phyloP scores from a whole-genome alignment of 23 red algal species.

The Porphyridium purpureum region DNA sequence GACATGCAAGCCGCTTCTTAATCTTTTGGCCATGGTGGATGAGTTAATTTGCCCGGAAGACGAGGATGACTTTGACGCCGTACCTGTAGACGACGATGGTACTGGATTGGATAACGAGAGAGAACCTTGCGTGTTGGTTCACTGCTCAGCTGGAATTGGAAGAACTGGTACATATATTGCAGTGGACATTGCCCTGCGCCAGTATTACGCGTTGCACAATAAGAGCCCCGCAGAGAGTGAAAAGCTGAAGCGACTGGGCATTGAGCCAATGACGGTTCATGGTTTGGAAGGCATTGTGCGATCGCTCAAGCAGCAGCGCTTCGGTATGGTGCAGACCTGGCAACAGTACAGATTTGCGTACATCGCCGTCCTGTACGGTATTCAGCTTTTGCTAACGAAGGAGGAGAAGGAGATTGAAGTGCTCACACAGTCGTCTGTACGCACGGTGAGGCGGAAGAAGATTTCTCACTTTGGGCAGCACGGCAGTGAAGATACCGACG shows the following conservation, averaged over 20 bases:
- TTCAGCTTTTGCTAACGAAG: too few relatives aligned
- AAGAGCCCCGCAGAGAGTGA: neutral
- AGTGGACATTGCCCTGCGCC: slow-evolving; percentile 46
- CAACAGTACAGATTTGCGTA: slow-evolving; percentile 71
- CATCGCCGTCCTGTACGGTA: slow-evolving; percentile 27
- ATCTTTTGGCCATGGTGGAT: slow-evolving; percentile 15
- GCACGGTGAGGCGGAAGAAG: too few relatives aligned
- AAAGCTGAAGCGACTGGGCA: slow-evolving; percentile 3
- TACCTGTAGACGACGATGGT: too few relatives aligned
- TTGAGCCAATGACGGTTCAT: slow-evolving; percentile 12
- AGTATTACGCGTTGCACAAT: slow-evolving; percentile 18
- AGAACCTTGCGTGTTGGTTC: slow-evolving; percentile 53
- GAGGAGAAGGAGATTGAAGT: too few relatives aligned
- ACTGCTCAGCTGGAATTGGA: slow-evolving; percentile 81
- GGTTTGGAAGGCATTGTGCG: slow-evolving; percentile 35
- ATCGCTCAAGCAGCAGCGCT: slow-evolving; percentile 42
- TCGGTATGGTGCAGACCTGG: slow-evolving; percentile 75
- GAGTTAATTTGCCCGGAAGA: too few relatives aligned
- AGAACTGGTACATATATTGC: slow-evolving; percentile 71
- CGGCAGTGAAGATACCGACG: too few relatives aligned
- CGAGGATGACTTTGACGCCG: too few relatives aligned
- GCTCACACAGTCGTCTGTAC: too few relatives aligned
- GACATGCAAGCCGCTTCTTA: slow-evolving; percentile 19
- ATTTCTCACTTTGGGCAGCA: too few relatives aligned
- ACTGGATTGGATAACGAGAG: too few relatives aligned